Percentiles rank a stretch among this genome's conserved stretches.
phyloP scores from a whole-genome alignment of 2,329 filamentous ascomycete genomes.

The Lecanicillium sp. region DNA sequence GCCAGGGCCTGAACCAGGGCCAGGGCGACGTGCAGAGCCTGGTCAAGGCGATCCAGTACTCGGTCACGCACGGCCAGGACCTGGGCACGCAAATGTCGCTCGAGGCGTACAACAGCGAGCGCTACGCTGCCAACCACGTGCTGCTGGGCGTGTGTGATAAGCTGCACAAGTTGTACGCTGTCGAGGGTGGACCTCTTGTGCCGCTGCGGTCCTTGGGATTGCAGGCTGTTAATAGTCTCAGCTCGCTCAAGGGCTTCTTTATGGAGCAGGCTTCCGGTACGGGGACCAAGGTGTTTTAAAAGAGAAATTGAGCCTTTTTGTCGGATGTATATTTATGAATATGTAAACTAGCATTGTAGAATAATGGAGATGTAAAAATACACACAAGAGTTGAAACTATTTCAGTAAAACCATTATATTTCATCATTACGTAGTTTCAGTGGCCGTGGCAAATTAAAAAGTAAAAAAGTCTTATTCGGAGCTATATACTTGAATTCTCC shows the following conservation, averaged over 20 bases:
- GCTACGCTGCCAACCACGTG: constrained; percentile 75
- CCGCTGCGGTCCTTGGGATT: constrained; percentile 72
- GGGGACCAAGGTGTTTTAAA: constrained; percentile 36
- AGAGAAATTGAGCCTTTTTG: not conserved
- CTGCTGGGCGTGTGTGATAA: constrained; percentile 80
- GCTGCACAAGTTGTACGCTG: constrained; percentile 85
- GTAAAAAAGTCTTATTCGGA: constrained; percentile 16
- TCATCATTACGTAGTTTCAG: too few relatives aligned
- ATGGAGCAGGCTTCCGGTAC: constrained; percentile 66
- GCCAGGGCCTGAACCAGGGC: constrained; percentile 90
- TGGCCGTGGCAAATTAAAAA: too few relatives aligned
- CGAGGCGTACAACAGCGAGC: constrained; percentile 71
- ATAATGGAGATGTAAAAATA: constrained; percentile 10
- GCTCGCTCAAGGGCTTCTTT: constrained; percentile 72
- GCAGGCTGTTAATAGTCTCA: constrained; percentile 64
- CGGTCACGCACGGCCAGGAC: constrained; percentile 78
- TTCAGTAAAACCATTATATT: too few relatives aligned
- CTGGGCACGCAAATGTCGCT: constrained; percentile 72
- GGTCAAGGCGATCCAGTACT: constrained; percentile 64
- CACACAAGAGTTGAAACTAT: too few relatives aligned
- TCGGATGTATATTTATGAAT: constrained; percentile 6
- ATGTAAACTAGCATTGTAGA: constrained; percentile 2
- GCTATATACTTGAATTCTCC: constrained; percentile 28
- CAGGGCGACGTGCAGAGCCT: constrained; percentile 82
- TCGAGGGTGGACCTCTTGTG: constrained; percentile 70